Conservation (phyloP, 345 rosid species). For the Aurinia saxatilis region DNA sequence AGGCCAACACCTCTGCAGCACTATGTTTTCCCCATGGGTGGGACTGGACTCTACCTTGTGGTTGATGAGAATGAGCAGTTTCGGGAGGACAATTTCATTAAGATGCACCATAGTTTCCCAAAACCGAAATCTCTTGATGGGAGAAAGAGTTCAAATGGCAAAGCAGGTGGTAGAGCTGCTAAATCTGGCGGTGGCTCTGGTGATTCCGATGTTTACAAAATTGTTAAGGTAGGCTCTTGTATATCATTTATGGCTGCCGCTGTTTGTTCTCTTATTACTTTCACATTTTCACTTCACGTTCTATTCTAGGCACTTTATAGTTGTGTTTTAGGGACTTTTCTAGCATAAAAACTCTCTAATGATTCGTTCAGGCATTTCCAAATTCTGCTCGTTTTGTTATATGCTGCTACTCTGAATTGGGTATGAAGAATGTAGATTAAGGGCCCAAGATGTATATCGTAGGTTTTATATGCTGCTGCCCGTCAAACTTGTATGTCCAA, state of each 20-base stretch:
- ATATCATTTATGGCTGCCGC: constrained; percentile 5
- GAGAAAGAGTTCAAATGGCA: constrained; percentile 54
- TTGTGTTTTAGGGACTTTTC: neutral
- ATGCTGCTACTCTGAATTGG: neutral
- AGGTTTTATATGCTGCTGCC: neutral
- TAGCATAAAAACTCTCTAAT: neutral
- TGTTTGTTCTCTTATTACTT: neutral
- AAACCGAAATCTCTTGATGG: constrained; percentile 58
- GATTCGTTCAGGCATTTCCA: neutral
- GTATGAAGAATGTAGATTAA: neutral
- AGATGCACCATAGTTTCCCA: constrained; percentile 76
- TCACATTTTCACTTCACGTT: neutral
- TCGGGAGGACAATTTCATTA: constrained; percentile 83
- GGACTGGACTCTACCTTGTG: constrained; percentile 85
- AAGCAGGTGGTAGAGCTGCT: constrained; percentile 72
- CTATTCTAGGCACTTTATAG: neutral
- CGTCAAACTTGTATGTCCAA: neutral
- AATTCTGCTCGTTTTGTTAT: neutral
- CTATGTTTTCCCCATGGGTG: constrained; percentile 91
- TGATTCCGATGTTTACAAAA: constrained; percentile 86
- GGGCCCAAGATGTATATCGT: neutral
- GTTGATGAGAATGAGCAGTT: constrained; percentile 95
- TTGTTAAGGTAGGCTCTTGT: constrained; percentile 66
- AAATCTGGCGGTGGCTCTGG: constrained; percentile 71
- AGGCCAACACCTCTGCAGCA: constrained; percentile 99